Evolutionary conservation across 2,329 filamentous ascomycete genomes (phyloP).

Genomic region (Grosmannia penicillata): DNA sequence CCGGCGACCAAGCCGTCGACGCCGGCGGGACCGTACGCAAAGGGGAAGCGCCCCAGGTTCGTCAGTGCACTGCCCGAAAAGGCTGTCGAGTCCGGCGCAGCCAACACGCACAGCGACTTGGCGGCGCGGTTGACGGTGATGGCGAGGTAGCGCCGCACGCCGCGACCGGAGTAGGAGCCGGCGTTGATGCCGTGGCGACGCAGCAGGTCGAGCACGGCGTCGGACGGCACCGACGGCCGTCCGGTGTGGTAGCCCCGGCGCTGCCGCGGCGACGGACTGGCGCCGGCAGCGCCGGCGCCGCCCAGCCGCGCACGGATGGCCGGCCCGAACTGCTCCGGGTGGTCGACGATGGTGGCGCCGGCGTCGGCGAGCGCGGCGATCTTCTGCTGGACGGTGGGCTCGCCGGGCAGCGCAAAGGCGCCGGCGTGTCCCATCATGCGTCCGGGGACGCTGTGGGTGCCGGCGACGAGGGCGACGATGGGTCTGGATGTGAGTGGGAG

Average conservation of each 20-base stretch:
- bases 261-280: constrained; percentile 14
- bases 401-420: constrained; percentile 53
- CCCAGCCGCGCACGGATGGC: constrained; percentile 48
- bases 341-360: constrained; percentile 56
- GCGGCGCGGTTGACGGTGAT: constrained; percentile 51
- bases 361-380: constrained; percentile 49
- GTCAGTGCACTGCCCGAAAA: constrained; percentile 10
- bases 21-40: constrained; percentile 37
- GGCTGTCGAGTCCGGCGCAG: constrained; percentile 25
- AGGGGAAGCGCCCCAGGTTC: constrained; percentile 48
- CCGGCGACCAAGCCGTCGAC: constrained; percentile 26
- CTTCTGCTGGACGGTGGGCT: constrained; percentile 51
- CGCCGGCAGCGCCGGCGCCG: constrained; percentile 3
- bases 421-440: constrained; percentile 69
- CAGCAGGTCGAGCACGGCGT: constrained; percentile 40
- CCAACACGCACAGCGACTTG: constrained; percentile 48
- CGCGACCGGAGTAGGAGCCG: constrained; percentile 18
- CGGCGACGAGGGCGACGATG: constrained; percentile 57
- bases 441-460: constrained; percentile 45
- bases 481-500: constrained; percentile 30
- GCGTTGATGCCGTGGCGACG: constrained; percentile 31
- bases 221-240: no score
- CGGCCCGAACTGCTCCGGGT: constrained; percentile 60
- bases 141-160: constrained; percentile 36
- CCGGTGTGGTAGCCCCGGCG: constrained; percentile 40